Percentiles rank a stretch among this genome's conserved stretches.
These are phyloP conservation scores for Gossypium aridum DNA, from an alignment of 441 rosid species.

Conservation along the genomic window DNA sequence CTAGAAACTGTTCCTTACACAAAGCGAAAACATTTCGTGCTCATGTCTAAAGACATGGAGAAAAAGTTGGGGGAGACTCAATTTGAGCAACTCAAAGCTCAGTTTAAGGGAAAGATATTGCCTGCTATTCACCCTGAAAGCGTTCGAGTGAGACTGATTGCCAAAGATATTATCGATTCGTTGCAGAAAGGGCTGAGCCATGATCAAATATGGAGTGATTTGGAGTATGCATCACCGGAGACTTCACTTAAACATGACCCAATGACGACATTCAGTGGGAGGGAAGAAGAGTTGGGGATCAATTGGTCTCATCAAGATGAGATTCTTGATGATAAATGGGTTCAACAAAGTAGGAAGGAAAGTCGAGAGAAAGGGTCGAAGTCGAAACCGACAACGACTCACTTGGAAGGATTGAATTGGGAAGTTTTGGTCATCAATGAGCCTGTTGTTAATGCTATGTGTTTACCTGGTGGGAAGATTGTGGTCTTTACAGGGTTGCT, in stretches of 20 bases:
- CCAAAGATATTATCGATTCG: slow-evolving; percentile 66
- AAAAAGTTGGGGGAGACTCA: slow-evolving; percentile 57
- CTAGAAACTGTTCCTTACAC: slow-evolving; percentile 87
- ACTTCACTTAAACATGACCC: slow-evolving; percentile 28
- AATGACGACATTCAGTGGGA: slow-evolving; percentile 40
- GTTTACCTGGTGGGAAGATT: slow-evolving; percentile 87
- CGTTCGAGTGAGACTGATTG: slow-evolving; percentile 59
- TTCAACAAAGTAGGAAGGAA: slow-evolving; percentile 60
- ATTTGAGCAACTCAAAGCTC: slow-evolving; percentile 50
- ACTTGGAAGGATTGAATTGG: slow-evolving; percentile 83
- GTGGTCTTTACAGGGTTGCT: slow-evolving; percentile 84
- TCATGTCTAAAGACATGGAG: slow-evolving; percentile 64
- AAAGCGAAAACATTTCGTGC: slow-evolving; percentile 74
- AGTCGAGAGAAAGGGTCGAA: slow-evolving; percentile 38
- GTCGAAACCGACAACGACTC: slow-evolving; percentile 36
- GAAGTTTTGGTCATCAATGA: slow-evolving; percentile 87
- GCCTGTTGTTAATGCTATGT: slow-evolving; percentile 68
- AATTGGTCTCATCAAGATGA: slow-evolving; percentile 68
- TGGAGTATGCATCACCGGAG: slow-evolving; percentile 59
- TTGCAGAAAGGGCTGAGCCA: slow-evolving; percentile 71
- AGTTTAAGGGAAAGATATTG: slow-evolving; percentile 60
- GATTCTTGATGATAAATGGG: slow-evolving; percentile 86
- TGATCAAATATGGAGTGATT: slow-evolving; percentile 63
- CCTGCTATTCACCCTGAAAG: slow-evolving; percentile 89
- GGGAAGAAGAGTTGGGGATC: slow-evolving; percentile 26